These are phyloP conservation scores for Thelonectria discophora DNA, from an alignment of 2,329 filamentous ascomycete species.

Conservation along the genomic window DNA sequence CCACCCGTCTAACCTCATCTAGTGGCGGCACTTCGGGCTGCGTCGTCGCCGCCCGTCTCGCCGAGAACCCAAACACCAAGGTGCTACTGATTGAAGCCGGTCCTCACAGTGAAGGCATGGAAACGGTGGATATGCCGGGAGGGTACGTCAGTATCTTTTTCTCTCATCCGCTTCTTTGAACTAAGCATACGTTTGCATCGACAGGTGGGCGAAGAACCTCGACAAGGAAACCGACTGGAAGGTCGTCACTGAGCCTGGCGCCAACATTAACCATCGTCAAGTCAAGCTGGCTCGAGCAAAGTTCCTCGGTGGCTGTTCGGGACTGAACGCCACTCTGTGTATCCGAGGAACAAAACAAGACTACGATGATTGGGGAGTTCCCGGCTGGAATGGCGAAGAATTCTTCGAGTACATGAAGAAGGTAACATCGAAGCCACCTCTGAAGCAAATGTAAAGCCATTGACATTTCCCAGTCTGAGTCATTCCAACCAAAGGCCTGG, in stretches of 20 bases:
- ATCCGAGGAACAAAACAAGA: slow-evolving; percentile 58
- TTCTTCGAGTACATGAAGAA: slow-evolving; percentile 66
- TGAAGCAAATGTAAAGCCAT: background rate
- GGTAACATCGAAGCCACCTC: slow-evolving; percentile 40
- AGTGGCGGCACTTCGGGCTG: slow-evolving; percentile 51
- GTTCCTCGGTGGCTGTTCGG: slow-evolving; percentile 59
- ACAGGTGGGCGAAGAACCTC: slow-evolving; percentile 54
- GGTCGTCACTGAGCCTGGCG: slow-evolving; percentile 52
- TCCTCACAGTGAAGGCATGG: slow-evolving; percentile 52
- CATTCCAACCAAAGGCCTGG: slow-evolving; percentile 66
- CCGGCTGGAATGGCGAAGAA: slow-evolving; percentile 65
- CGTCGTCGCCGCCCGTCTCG: slow-evolving; percentile 49
- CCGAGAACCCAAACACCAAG: slow-evolving; percentile 43
- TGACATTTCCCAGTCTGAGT: slow-evolving; percentile 54
- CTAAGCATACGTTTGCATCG: background rate
- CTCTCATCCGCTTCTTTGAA: background rate
- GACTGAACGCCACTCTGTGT: slow-evolving; percentile 59
- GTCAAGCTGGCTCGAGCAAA: slow-evolving; percentile 59
- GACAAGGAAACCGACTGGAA: slow-evolving; percentile 62
- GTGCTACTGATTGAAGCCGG: slow-evolving; percentile 50
- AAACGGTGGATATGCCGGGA: slow-evolving; percentile 61
- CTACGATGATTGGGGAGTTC: slow-evolving; percentile 64
- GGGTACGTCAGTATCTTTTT: slow-evolving; percentile 45
- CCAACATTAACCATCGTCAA: slow-evolving; percentile 51
- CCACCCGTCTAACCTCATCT: background rate